Conservation (phyloP, 1,284 basidiomycete species). For the Trichosporon ovoides region DNA sequence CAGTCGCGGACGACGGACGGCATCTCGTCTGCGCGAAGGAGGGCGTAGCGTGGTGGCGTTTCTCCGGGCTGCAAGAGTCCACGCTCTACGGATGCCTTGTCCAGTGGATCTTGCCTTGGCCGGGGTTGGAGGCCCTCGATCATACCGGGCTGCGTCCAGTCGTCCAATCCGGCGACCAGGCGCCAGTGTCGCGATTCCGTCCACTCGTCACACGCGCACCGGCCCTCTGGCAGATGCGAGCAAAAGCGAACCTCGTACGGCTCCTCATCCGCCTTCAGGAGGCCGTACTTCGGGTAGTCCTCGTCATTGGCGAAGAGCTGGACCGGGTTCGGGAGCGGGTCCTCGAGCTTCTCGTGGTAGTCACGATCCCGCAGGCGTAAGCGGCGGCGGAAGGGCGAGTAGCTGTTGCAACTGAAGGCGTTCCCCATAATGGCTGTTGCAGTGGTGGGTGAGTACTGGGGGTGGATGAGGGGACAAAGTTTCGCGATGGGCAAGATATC, state of each 20-base stretch:
- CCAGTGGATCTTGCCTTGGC: neutral
- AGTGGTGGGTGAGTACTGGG: neutral
- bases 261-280: neutral
- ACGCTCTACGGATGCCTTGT: neutral
- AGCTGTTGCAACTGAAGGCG: neutral
- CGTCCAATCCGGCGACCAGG: neutral
- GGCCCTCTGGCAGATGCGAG: neutral
- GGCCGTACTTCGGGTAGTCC: neutral
- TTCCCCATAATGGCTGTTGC: neutral
- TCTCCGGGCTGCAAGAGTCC: neutral
- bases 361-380: neutral
- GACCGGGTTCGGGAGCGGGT: neutral
- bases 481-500: too few relatives aligned
- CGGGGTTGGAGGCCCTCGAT: neutral
- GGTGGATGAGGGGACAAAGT: neutral
- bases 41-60: neutral
- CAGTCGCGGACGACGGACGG: neutral
- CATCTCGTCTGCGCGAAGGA: neutral
- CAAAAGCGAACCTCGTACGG: neutral
- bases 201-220: neutral
- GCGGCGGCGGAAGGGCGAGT: neutral
- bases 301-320: neutral
- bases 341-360: neutral
- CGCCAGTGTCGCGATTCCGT: conserved; percentile 1
- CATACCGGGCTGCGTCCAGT: neutral